Evolutionary conservation across 805 yeast genomes (phyloP).

Genomic region (Schwanniomyces polymorphus): DNA sequence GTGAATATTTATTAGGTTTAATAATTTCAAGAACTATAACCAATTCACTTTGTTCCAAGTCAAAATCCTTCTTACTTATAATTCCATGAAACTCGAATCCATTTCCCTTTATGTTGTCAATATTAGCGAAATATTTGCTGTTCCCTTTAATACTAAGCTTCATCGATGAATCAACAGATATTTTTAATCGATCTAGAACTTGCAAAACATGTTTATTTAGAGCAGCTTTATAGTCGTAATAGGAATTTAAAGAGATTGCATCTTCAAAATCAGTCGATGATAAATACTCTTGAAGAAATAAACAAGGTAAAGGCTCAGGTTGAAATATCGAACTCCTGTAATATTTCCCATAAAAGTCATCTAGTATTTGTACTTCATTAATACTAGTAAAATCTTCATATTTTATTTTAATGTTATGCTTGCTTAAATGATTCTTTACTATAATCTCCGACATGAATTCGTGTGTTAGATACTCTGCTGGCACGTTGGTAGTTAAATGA

Average conservation of each 20-base stretch:
- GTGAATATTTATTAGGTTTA: slow-evolving; percentile 25
- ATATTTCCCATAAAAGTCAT: slow-evolving; percentile 1
- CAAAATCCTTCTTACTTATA: slow-evolving; percentile 3
- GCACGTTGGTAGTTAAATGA: neutral
- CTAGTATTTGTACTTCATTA: neutral
- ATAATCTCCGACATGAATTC: slow-evolving; percentile 1
- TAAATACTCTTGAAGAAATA: slow-evolving; percentile 2
- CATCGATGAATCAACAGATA: slow-evolving; percentile 7
- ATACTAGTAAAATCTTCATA: neutral
- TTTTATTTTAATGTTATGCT: neutral
- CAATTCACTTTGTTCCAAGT: neutral
- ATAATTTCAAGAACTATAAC: slow-evolving; percentile 22
- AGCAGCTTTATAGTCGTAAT: neutral
- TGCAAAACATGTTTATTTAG: slow-evolving; percentile 12
- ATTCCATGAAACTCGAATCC: neutral
- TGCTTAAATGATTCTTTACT: neutral
- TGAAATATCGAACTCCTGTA: neutral
- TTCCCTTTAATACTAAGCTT: slow-evolving; percentile 15
- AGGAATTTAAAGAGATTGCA: neutral
- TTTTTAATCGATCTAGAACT: slow-evolving; percentile 18
- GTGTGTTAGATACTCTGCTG: neutral
- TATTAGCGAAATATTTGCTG: slow-evolving; percentile 29
- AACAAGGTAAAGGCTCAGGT: slow-evolving; percentile 1
- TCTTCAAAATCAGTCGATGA: slow-evolving; percentile 6
- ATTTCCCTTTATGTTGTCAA: slow-evolving; percentile 8